Evolutionary conservation across 1,284 basidiomycete genomes (phyloP), one percentile per base, ranked within the genome.

Genomic region (Macrocybe sp.): DNA sequence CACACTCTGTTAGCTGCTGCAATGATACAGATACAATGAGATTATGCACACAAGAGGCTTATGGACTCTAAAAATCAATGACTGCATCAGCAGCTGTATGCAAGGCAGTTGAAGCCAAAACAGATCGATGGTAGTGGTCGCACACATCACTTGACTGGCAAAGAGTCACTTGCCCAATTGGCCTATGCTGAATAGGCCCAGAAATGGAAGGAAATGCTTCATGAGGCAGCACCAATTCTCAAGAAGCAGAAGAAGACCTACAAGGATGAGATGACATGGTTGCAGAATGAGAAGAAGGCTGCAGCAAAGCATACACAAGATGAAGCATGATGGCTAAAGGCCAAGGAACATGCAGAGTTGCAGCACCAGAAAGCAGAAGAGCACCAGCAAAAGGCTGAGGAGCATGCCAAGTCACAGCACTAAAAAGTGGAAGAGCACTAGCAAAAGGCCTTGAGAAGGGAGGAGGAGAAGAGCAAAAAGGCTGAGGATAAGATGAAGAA

Each of bases 41-140:
- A 54, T 37, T 46, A 56, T 44, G 52, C 55, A 2, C 50, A 54
- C 30, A 59, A 51, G 51, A 38, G 46, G 16, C 42, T 62, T 2
- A 59, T 59, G 56, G 55, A 59, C 34, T 11, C 28, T 1, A 55
- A 63, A 36, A 61, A 59, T 49, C 45, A 50, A 33, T n/a, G 47
- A 12, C 44, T 63, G 10, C 41, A 51, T 30, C 44, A 55, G 31
- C 37, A 16, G 12, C 34, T 28, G 11, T 54, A 16, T 33, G 30
- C 31, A 33, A 54, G 44, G 30, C 14, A 38, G 7, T 12, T 22
- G 16, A 46, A 44, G 40, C 38, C n/a, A n/a, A 31, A 44, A 32
- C 41, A 43, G 40, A 49, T 44, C 14, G 36, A 40, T 12, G 33
- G 42, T 9, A 36, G 41, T 33, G 37, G 40, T 6, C 42, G 47